Evolutionary conservation across 2,329 filamentous ascomycete species (phyloP).

Genomic region (Akanthomyces muscarius): DNA sequence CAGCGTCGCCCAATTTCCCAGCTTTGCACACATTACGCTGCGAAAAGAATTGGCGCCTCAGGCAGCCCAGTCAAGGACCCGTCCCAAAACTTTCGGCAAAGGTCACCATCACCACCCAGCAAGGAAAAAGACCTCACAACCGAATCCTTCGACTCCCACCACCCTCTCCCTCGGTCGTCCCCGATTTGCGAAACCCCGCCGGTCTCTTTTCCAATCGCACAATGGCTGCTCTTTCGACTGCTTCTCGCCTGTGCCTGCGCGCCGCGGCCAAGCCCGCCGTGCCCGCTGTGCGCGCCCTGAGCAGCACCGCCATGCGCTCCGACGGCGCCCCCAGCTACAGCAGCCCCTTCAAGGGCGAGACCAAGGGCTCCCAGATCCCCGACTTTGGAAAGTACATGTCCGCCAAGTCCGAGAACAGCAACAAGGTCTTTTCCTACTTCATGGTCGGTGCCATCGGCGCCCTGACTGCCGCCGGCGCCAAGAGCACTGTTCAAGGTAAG

Average conservation of each 20-base stretch:
- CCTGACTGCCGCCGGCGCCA: slow-evolving; percentile 86
- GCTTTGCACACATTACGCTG: slow-evolving; percentile 25
- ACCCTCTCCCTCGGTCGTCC: slow-evolving; percentile 23
- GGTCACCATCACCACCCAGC: slow-evolving; percentile 31
- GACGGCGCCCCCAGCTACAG: slow-evolving; percentile 48
- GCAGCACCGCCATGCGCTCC: slow-evolving; percentile 48
- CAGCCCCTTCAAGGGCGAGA: slow-evolving; percentile 60
- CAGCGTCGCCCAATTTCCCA: slow-evolving; percentile 43
- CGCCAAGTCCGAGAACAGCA: slow-evolving; percentile 58
- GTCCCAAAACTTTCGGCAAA: slow-evolving; percentile 38
- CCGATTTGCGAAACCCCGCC: slow-evolving; percentile 9
- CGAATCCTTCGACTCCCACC: slow-evolving; percentile 26
- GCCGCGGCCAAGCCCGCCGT: slow-evolving; percentile 40
- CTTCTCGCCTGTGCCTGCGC: slow-evolving; percentile 67
- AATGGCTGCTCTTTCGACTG: slow-evolving; percentile 67
- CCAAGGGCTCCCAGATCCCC: slow-evolving; percentile 68
- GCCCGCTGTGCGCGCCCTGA: slow-evolving; percentile 50
- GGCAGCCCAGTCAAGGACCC: slow-evolving; percentile 31
- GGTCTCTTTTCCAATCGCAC: slow-evolving; percentile 19
- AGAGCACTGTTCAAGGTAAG: slow-evolving; percentile 97
- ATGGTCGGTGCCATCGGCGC: slow-evolving; percentile 96
- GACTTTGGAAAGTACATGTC: slow-evolving; percentile 85
- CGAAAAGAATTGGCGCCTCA: slow-evolving; percentile 36
- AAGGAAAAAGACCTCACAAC: slow-evolving; percentile 48
- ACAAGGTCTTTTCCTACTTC: slow-evolving; percentile 94